These are phyloP conservation scores for Xylaria sp. DNA, from an alignment of 2,329 filamentous ascomycete species.

Conservation along the genomic window DNA sequence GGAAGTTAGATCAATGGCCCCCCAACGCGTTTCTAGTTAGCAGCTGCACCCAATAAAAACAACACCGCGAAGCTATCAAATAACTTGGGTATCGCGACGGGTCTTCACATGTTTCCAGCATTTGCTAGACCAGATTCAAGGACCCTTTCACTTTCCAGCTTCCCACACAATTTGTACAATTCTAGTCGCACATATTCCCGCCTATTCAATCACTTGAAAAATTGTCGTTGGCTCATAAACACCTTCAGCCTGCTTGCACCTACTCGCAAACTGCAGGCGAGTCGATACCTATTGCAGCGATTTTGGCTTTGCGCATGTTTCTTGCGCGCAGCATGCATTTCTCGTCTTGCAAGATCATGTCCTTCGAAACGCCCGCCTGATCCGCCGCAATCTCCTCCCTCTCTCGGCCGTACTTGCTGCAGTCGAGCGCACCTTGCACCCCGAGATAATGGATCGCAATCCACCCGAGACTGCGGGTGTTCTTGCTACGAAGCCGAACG, in stretches of 20 bases:
- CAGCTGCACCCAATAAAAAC: slow-evolving; percentile 19
- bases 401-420: slow-evolving; percentile 5
- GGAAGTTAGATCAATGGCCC: background rate
- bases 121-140: background rate
- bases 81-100: slow-evolving; percentile 21
- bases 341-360: slow-evolving; percentile 15
- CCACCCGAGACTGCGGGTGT: slow-evolving; percentile 35
- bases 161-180: background rate
- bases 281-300: background rate
- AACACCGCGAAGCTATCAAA: slow-evolving; percentile 23
- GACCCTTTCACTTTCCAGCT: background rate
- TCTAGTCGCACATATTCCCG: background rate
- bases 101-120: slow-evolving; percentile 8
- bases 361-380: slow-evolving; percentile 36
- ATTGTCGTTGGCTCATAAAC: background rate
- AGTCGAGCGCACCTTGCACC: background rate
- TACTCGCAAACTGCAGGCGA: background rate
- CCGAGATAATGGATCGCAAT: slow-evolving; percentile 42
- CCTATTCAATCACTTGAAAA: background rate
- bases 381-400: slow-evolving; percentile 7
- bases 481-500: slow-evolving; percentile 43
- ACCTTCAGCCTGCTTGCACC: background rate
- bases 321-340: slow-evolving; percentile 33
- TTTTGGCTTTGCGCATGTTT: background rate
- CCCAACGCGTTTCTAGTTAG: slow-evolving; percentile 8